Percentiles rank a stretch among this genome's conserved stretches.
These are phyloP conservation scores for Ensete ventricosum DNA, from an alignment of 176 grass and related monocot genomes.

Conservation along the genomic window DNA sequence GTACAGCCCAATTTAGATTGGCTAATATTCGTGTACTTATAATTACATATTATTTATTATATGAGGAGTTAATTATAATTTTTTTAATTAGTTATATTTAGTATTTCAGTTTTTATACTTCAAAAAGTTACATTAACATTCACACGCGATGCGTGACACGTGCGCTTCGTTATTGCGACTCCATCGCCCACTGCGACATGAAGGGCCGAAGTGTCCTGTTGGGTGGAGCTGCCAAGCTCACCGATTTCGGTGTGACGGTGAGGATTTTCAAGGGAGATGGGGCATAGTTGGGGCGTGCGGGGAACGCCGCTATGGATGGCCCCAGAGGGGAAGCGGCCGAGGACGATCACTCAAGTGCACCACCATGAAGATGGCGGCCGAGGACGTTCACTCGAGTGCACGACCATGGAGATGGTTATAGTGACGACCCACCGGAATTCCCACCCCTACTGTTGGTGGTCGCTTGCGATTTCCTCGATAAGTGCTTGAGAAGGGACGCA, in stretches of 20 bases:
- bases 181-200: constrained; percentile 63
- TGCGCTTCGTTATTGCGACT: constrained; percentile 51
- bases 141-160: constrained; percentile 33
- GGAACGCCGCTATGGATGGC: constrained; percentile 93
- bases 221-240: constrained; percentile 47
- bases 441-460: background rate
- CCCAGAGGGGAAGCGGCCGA: constrained; percentile 50
- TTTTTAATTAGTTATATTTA: too few species aligned
- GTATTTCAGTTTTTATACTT: too few species aligned
- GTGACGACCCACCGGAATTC: too few species aligned
- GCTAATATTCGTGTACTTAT: too few species aligned
- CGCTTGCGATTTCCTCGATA: constrained; percentile 65
- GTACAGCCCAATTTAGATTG: too few species aligned
- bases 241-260: constrained; percentile 65
- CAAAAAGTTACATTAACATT: too few species aligned
- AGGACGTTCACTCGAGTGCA: constrained; percentile 90
- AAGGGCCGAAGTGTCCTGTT: constrained; percentile 79
- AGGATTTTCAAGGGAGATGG: constrained; percentile 15
- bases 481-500: constrained; percentile 57
- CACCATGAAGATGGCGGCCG: constrained; percentile 50
- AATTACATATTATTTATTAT: too few species aligned
- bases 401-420: constrained; percentile 24
- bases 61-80: too few species aligned
- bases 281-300: background rate
- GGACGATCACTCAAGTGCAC: constrained; percentile 92